A percentile compares a stretch with the other conserved stretches of the same genome.
Conservation (phyloP, 1,139 yeast species). For the Suhomyces taliae region DNA sequence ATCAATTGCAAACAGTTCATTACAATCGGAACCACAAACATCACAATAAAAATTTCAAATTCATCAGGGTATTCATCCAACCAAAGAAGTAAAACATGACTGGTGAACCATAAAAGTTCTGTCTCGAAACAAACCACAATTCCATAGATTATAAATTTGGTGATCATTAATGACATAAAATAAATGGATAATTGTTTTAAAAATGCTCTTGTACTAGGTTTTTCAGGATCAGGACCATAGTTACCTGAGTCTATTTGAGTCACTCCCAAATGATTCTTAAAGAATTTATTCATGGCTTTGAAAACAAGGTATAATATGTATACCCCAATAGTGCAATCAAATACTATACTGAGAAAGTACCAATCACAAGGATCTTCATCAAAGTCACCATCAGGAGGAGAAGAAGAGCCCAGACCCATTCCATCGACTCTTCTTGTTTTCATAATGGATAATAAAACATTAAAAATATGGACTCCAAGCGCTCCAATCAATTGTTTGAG, state of each 20-base stretch:
- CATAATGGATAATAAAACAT: slow-evolving; percentile 68
- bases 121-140: slow-evolving; percentile 41
- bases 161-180: slow-evolving; percentile 58
- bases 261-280: slow-evolving; percentile 31
- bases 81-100: slow-evolving; percentile 63
- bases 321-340: slow-evolving; percentile 95
- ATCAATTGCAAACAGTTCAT: slow-evolving; percentile 88
- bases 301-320: slow-evolving; percentile 68
- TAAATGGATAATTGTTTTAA: slow-evolving; percentile 74
- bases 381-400: slow-evolving; percentile 8
- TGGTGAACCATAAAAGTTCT: slow-evolving; percentile 46
- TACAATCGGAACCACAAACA: slow-evolving; percentile 74
- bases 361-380: slow-evolving; percentile 74
- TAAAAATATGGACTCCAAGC: slow-evolving; percentile 75
- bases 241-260: slow-evolving; percentile 76
- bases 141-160: slow-evolving; percentile 54
- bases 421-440: slow-evolving; percentile 27
- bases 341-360: slow-evolving; percentile 83
- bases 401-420: neutral
- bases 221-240: slow-evolving; percentile 60
- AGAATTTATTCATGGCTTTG: slow-evolving; percentile 44
- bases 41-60: slow-evolving; percentile 80
- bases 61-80: slow-evolving; percentile 72
- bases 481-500: slow-evolving; percentile 89
- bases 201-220: slow-evolving; percentile 67